phyloP scores from a whole-genome alignment of 1,284 basidiomycete genomes.

The Ustanciosporium gigantosporum region DNA sequence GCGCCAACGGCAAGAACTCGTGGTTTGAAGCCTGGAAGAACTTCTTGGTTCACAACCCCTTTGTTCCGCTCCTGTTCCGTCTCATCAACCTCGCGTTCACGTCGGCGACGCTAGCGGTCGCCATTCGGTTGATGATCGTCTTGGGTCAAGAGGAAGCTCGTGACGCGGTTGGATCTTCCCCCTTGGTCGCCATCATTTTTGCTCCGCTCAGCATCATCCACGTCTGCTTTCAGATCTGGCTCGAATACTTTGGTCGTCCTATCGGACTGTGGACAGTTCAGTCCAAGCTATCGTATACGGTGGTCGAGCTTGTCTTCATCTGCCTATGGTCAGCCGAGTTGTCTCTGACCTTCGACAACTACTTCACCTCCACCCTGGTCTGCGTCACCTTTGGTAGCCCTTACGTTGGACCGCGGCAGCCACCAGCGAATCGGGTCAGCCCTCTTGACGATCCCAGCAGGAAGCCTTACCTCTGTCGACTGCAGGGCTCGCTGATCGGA shows the following conservation, averaged over 20 bases:
- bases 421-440: slow-evolving; percentile 39
- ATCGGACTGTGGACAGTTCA: slow-evolving; percentile 77
- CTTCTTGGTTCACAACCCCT: slow-evolving; percentile 60
- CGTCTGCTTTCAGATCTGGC: slow-evolving; percentile 67
- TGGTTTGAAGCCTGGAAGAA: slow-evolving; percentile 46
- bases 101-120: slow-evolving; percentile 76
- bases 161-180: slow-evolving; percentile 77
- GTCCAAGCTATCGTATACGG: slow-evolving; percentile 55
- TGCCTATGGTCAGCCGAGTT: slow-evolving; percentile 89
- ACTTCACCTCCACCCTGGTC: slow-evolving; percentile 80
- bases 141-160: slow-evolving; percentile 67
- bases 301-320: slow-evolving; percentile 73
- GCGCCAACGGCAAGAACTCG: not conserved
- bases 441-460: slow-evolving; percentile 42
- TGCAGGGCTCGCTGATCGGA: slow-evolving; percentile 58
- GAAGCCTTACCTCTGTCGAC: slow-evolving; percentile 68
- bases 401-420: slow-evolving; percentile 67
- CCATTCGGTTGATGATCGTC: slow-evolving; percentile 72
- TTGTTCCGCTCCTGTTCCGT: slow-evolving; percentile 72
- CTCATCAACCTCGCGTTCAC: slow-evolving; percentile 82
- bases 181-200: slow-evolving; percentile 82
- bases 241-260: slow-evolving; percentile 85
- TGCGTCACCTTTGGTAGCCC: slow-evolving; percentile 64
- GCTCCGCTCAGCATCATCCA: slow-evolving; percentile 81
- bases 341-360: slow-evolving; percentile 84